Evolutionary conservation across 495 filamentous ascomycete genomes (phyloP).

Genomic region (Evernia prunastri): DNA sequence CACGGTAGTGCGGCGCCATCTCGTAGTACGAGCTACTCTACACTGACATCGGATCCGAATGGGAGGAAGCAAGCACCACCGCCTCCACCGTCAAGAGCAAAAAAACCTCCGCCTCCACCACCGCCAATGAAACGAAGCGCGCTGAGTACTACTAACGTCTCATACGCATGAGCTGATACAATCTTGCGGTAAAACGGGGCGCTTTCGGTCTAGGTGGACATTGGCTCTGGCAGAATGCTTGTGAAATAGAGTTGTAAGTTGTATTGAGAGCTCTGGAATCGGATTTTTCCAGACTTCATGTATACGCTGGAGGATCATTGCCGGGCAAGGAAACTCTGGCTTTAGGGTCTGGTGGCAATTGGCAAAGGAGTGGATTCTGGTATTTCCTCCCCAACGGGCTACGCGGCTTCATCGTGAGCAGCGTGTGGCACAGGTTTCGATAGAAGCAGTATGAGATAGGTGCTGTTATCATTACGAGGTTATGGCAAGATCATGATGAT

Average conservation of each 20-base stretch:
- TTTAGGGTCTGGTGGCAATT: neutral
- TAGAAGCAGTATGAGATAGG: neutral
- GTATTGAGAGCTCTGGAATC: neutral
- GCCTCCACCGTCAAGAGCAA: conserved; percentile 71
- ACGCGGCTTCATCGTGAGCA: neutral
- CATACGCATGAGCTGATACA: conserved; percentile 19
- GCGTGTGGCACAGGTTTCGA: neutral
- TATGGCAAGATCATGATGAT: no score
- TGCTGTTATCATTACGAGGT: neutral
- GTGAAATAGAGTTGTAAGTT: neutral
- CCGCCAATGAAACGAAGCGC: conserved; percentile 45
- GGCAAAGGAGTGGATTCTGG: neutral
- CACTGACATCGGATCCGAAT: conserved; percentile 34
- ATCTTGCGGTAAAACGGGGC: neutral
- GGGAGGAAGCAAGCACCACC: conserved; percentile 71
- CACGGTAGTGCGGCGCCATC: conserved; percentile 51
- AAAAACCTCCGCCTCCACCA: conserved; percentile 67
- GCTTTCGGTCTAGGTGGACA: neutral
- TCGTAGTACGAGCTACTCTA: conserved; percentile 48
- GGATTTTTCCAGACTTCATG: neutral
- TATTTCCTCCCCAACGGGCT: neutral
- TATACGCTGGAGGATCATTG: neutral
- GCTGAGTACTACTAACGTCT: conserved; percentile 30
- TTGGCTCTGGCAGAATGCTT: neutral
- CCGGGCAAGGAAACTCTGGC: neutral